Conservation (phyloP, 176 grass and related monocot genomes). For the Musa itinerans region DNA sequence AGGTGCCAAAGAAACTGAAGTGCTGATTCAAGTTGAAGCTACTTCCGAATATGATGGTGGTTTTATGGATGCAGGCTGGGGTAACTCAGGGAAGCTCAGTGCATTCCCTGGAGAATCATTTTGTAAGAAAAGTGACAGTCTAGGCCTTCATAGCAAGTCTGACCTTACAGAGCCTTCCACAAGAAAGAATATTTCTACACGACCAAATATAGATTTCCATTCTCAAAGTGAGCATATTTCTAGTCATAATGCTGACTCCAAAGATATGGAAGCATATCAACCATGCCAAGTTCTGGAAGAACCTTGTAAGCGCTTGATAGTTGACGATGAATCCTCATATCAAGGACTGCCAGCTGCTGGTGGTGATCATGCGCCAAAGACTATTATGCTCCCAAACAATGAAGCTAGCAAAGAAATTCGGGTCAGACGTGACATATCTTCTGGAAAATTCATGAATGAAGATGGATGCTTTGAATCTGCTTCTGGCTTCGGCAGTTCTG, state of each 20-base stretch:
- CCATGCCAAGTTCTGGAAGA: not conserved
- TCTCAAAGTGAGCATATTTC: not conserved
- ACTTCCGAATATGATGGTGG: constrained; percentile 1
- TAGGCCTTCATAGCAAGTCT: constrained; percentile 6
- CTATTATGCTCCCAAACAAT: constrained; percentile 1
- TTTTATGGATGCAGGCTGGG: not conserved
- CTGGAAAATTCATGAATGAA: constrained; percentile 20
- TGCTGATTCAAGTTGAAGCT: constrained; percentile 6
- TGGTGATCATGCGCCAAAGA: constrained; percentile 20
- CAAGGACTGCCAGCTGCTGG: constrained; percentile 19
- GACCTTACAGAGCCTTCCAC: not conserved
- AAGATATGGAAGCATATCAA: not conserved
- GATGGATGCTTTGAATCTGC: constrained; percentile 22
- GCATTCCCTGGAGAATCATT: not conserved
- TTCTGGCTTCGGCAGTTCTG: constrained; percentile 23
- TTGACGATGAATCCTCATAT: constrained; percentile 4
- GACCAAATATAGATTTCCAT: not conserved
- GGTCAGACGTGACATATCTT: constrained; percentile 19
- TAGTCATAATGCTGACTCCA: not conserved
- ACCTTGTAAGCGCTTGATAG: constrained; percentile 14
- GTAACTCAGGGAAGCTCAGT: constrained; percentile 23
- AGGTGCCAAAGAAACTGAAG: constrained; percentile 22
- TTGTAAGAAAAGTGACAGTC: not conserved
- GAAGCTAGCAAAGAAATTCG: constrained; percentile 17
- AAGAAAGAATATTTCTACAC: not conserved